Percentiles rank a stretch among this genome's conserved stretches.
phyloP scores from a whole-genome alignment of 2,329 filamentous ascomycete species.

The Talaromyces funiculosus region DNA sequence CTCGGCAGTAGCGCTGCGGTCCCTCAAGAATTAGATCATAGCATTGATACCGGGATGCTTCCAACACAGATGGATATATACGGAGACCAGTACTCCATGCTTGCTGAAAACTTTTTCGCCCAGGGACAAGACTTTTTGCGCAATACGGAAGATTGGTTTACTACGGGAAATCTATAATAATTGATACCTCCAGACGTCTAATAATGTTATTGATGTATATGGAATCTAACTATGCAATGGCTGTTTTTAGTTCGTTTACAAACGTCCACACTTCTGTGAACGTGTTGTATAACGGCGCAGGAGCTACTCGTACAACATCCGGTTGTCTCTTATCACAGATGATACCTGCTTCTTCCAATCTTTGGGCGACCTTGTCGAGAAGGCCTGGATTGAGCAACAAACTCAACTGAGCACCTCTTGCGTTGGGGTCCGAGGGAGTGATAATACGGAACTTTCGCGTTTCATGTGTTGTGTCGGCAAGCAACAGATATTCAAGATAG shows the following conservation, averaged over 20 bases:
- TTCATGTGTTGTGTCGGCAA: constrained; percentile 31
- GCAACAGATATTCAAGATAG: constrained; percentile 66
- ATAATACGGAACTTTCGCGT: constrained; percentile 53
- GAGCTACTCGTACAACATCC: constrained; percentile 74
- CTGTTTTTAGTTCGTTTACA: constrained; percentile 30
- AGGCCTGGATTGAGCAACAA: constrained; percentile 64
- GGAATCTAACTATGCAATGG: constrained; percentile 12
- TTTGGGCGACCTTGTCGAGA: constrained; percentile 60
- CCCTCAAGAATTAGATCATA: constrained; percentile 18
- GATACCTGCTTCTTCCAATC: constrained; percentile 64
- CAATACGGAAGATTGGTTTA: constrained; percentile 33
- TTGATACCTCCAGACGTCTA: neutral
- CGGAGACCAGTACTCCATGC: constrained; percentile 42
- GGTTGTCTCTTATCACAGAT: constrained; percentile 78
- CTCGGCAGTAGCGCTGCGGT: constrained; percentile 19
- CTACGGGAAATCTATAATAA: constrained; percentile 27
- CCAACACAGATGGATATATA: constrained; percentile 22
- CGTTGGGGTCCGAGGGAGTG: constrained; percentile 60
- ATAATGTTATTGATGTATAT: neutral
- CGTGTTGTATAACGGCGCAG: constrained; percentile 74
- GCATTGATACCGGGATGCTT: constrained; percentile 18
- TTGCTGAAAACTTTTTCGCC: constrained; percentile 46
- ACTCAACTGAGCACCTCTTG: constrained; percentile 73
- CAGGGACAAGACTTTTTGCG: constrained; percentile 41
- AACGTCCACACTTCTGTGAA: constrained; percentile 67